A percentile compares a stretch with the other conserved stretches of the same genome.
Evolutionary conservation across 306 rosid species (phyloP).

Genomic region (Quercus cerris): DNA sequence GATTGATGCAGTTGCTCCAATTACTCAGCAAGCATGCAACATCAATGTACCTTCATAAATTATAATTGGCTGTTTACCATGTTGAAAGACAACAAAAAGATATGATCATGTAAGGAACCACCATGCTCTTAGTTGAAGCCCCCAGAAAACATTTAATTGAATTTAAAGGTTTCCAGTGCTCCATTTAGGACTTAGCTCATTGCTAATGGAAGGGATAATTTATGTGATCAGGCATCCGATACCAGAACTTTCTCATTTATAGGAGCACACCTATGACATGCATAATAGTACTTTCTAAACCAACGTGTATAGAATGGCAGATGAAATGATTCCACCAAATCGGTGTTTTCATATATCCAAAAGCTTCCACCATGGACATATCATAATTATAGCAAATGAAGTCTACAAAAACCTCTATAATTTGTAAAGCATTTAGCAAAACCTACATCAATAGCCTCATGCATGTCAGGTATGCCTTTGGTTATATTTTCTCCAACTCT

Average conservation of each 20-base stretch:
- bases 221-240: background rate
- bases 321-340: background rate
- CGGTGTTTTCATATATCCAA: background rate
- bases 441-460: conserved; percentile 94
- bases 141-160: background rate
- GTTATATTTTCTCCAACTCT: conserved; percentile 80
- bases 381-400: background rate
- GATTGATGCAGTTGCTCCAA: background rate
- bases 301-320: background rate
- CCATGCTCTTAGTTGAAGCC: background rate
- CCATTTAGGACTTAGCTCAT: background rate
- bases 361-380: background rate
- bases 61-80: background rate
- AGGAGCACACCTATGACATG: background rate
- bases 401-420: background rate
- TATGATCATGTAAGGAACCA: background rate
- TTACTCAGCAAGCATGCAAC: background rate
- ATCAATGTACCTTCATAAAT: background rate
- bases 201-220: background rate
- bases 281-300: background rate
- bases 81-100: background rate
- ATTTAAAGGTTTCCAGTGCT: background rate
- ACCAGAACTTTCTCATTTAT: background rate
- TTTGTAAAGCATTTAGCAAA: conserved; percentile 9
- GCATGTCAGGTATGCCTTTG: conserved; percentile 77